Base-by-base conservation (phyloP, 257 asterid species). In the Nicotiana tomentosiformis region DNA sequence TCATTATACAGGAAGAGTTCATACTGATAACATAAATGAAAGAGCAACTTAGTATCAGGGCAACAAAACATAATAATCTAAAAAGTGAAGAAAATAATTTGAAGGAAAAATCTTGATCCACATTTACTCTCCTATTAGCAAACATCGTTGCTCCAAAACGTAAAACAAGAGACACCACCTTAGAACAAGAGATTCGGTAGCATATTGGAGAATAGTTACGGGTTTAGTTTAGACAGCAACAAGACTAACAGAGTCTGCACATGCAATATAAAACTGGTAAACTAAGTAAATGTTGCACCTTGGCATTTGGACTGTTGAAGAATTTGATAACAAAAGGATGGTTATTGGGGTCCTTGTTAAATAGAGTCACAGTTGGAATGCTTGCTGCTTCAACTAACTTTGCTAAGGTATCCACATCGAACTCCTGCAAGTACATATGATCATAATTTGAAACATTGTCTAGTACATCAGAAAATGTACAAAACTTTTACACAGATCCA, bases 281-380 rank as follows among this genome's bases (percentile, higher is more conserved):
- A 74, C 43, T 14, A 74, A 49, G 43, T 76, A 51, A 76, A 76
- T 15, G 64, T n/a, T 15, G 72, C 83, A 95, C 99, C 97, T 95
- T 95, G 61, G 86, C 89, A 84, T 84, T 85, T 84, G 89, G 89
- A 84, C 88, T 86, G 85, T 86, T 88, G 88, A 95, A 95, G 91
- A 82, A 93, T 82, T 95, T 95, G 49, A 88, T 81, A 51, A 95
- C 94, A 83, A 90, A 95, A 15, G 97, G 97, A 85, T 91, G 98
- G 88, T 91, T 88, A 86, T 86, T 90, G 14, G 94, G 95, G 77
- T 95, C 99, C 86, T 93, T 95, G 91, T 89, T 87, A 86, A 91
- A 95, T 74, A 92, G 79, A 76, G 99, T 92, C 62, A 95, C 93
- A 35, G 91, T 92, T 37, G 99, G 98, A 82, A 65, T 86, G 87